Percentiles rank a stretch among this genome's conserved stretches.
Conservation (phyloP, 768 basidiomycete genomes). For the Amanita muscaria region DNA sequence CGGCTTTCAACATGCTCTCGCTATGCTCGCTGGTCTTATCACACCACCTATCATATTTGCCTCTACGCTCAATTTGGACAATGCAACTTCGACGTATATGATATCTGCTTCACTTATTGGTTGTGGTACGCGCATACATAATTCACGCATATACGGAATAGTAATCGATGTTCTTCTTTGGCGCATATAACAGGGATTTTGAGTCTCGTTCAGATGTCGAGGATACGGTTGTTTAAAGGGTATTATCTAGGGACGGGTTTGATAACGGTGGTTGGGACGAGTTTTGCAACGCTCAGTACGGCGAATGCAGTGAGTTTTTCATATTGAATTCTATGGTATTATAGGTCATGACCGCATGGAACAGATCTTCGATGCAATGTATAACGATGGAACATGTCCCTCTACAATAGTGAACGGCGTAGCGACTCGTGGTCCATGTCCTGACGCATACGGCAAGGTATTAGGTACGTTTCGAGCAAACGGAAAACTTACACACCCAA, state of each 20-base stretch:
- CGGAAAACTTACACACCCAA: not conserved
- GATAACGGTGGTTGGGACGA: constrained; percentile 74
- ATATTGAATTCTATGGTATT: not conserved
- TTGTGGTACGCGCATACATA: constrained; percentile 41
- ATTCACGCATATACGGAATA: not conserved
- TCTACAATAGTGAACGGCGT: constrained; percentile 51
- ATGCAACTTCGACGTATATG: constrained; percentile 60
- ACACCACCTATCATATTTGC: constrained; percentile 81
- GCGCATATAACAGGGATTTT: constrained; percentile 48
- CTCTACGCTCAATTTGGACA: constrained; percentile 49
- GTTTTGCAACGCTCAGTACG: constrained; percentile 70
- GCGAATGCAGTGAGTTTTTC: constrained; percentile 47
- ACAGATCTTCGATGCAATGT: constrained; percentile 70
- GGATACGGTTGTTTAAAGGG: constrained; percentile 46
- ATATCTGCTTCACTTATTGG: constrained; percentile 74
- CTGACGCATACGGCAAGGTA: constrained; percentile 73
- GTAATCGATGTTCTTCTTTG: not conserved
- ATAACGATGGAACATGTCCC: constrained; percentile 71
- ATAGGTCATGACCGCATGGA: not conserved
- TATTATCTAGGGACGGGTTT: constrained; percentile 78
- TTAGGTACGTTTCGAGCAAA: constrained; percentile 42
- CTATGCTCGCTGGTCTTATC: constrained; percentile 78
- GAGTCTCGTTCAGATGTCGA: constrained; percentile 73
- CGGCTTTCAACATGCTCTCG: constrained; percentile 69
- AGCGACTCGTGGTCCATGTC: constrained; percentile 52